Evolutionary conservation across 441 rosid genomes (phyloP), one percentile per base, ranked within the genome.

Genomic region (Iberis amara): DNA sequence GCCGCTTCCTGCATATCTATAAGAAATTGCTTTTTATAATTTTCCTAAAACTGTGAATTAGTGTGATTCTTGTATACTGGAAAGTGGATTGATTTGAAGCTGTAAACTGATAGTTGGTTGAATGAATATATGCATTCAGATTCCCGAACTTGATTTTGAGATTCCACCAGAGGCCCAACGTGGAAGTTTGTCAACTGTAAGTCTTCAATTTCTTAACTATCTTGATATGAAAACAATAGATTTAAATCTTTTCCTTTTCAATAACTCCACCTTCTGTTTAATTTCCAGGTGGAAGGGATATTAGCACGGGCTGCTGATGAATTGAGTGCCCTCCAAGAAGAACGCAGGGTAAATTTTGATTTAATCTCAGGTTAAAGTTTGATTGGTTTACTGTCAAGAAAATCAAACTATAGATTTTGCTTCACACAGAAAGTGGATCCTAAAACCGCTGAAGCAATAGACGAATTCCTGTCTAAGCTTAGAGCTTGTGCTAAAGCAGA

Each of bases 121-220:
- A 18, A n/a, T 14, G 6, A 59, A 9, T 39, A 42, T 65, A 3
- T 61, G 26, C 26, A 5, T 71, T 66, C 76, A 89, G 99, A 84
- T 92, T 69, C 96, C 96, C 55, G 88, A 92, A 64, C 65, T 92
- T 70, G 85, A 89, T 61, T 92, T 92, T 66, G 99, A 92, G 78
- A 86, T 92, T 72, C 98, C 98, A 42, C 79, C 96, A 11, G 96
- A 89, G 86, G 89, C 97, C 64, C 97, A 86, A 54, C 80, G 79
- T 39, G 99, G 99, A 70, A 83, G 85, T 68, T 72, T 92, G 59
- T 92, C 99, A 33, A 89, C 94, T 3, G 96, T 88, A 88, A 64
- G 7, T 68, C 57, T 11, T 74, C 21, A 4, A 30, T 40, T 39
- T 45, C 62, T 50, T 67, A 18, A 39, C 32, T 46, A 39, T 54